Evolutionary conservation across 192 early-diverging fungal species (phyloP), one percentile per base, ranked within the genome.

Genomic region (Ramicandelaber brevisporus): DNA sequence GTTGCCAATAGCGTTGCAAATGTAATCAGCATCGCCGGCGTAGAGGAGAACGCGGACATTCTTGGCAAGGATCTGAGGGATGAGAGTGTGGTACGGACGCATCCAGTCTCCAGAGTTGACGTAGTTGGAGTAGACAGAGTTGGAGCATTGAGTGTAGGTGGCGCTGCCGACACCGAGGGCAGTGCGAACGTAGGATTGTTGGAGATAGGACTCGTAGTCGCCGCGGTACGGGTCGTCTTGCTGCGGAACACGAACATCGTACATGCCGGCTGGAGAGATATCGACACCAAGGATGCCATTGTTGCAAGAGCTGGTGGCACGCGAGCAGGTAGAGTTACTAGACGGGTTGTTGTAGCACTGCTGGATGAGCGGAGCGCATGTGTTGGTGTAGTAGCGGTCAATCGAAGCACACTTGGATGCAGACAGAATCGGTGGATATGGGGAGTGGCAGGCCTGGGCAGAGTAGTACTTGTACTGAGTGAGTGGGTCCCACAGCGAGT

Each of bases 11-110:
- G 70, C 80, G 55, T 85, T 85, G 66, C 84, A 89, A 36, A 86
- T 86, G 46, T 66, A 90, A 49, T 90, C 85, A 1, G 78, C 78
- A 34, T 90, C 85, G 20, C 90, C 88, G 35, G 79, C 76, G 50
- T 89, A 92, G 16, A 97, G 58, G 20, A 97, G 43, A 5, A 90
- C 60, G 15, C 71, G 70, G 40, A 90, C 61, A 19, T 73, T 75
- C 33, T 62, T 68, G 25, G 66, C 75, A 17, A 93, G 68, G 31
- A 90, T 40, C 14, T 55, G 61, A 15, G 70, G 68, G 5, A 80
- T 42, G 40, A 62, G 57, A 5, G 29, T 33, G 18, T 65, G 60
- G 39, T 68, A 86, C 13, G 84, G 84, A 33, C 64, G 63, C 77
- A 82, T 84, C 73, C 70, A 83, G 57, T 88, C 87, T 18, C 83